Base-by-base conservation (phyloP, 768 basidiomycete species). In the Tylopilus sp. region DNA sequence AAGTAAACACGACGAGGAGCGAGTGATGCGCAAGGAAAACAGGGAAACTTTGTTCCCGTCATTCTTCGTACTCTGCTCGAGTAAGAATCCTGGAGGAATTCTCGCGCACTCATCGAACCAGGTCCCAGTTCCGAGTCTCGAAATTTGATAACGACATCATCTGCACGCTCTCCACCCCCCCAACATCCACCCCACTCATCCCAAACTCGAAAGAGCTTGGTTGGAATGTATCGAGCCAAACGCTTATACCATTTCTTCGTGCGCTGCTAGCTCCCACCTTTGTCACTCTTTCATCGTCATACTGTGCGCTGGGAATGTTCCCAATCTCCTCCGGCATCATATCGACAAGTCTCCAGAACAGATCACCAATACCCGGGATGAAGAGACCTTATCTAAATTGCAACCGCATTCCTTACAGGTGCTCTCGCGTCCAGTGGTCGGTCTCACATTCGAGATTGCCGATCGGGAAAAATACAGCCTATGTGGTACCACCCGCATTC, bases 111-210 rank as follows among this genome's bases (percentile, higher is more conserved):
- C n/a, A n/a, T n/a, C n/a, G n/a, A n/a, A n/a, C n/a, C n/a, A n/a
- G n/a, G n/a, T n/a, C n/a, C n/a, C n/a, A n/a, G n/a, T n/a, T n/a
- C n/a, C n/a, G n/a, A n/a, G n/a, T n/a, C 53, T 45, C 39, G 17
- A 35, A 4, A 39, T 46, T 64, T 25, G 44, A 48, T n/a, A 60
- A 57, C 44, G 57, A 64, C 3, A 56, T 65, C 26, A 51, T 67
- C 25, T 57, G 62, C 50, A 56, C 64, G 0, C 60, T 66, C 38
- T 67, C 59, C 11, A 55, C 50, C 35, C 60, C 64, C 28, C 65
- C 64, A 15, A 44, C 50, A 1, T 46, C 56, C 15, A 50, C 55
- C 1, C 60, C 65, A 28, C 60, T 66, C 18, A 10, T 61, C 41
- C 64, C 64, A 1, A 38, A 55, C 39, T 41, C 67, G 43, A 65